Conservation (phyloP, 2,329 filamentous ascomycete genomes). For the Cadophora sp. region DNA sequence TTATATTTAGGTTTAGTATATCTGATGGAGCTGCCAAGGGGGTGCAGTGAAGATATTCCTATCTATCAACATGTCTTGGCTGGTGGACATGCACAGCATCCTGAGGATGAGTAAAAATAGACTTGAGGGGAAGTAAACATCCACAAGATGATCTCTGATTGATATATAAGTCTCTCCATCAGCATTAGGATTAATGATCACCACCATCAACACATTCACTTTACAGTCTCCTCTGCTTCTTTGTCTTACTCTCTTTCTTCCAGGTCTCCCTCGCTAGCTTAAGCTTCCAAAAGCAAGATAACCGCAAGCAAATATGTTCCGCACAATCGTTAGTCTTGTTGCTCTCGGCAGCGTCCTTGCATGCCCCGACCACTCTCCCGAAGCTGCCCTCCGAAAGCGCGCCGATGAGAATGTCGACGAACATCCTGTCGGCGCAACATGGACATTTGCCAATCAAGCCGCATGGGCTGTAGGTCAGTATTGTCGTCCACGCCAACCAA, state of each 20-base stretch:
- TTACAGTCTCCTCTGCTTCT: conserved; percentile 1
- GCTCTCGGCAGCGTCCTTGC: conserved; percentile 10
- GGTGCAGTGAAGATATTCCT: neutral
- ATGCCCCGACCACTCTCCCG: conserved; percentile 18
- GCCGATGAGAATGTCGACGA: neutral
- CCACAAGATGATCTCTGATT: neutral
- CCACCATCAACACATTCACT: neutral
- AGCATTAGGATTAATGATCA: neutral
- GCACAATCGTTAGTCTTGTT: conserved; percentile 10
- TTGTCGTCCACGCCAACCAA: neutral
- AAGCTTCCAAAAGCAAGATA: no score
- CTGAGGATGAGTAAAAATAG: neutral
- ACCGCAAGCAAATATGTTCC: conserved; percentile 14
- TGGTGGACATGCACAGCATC: neutral
- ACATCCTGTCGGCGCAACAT: neutral
- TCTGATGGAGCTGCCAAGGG: neutral
- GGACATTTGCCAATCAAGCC: neutral
- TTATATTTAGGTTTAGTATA: neutral
- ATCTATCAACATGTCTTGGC: conserved; percentile 8
- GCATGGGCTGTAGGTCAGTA: conserved; percentile 3
- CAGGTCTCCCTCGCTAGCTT: neutral
- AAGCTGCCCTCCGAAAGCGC: conserved; percentile 9
- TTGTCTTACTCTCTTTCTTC: neutral
- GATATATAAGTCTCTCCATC: neutral
- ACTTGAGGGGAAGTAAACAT: neutral